Percentiles rank a stretch among this genome's conserved stretches.
phyloP scores from a whole-genome alignment of 2,329 filamentous ascomycete genomes.

The Sporothrix phasma region DNA sequence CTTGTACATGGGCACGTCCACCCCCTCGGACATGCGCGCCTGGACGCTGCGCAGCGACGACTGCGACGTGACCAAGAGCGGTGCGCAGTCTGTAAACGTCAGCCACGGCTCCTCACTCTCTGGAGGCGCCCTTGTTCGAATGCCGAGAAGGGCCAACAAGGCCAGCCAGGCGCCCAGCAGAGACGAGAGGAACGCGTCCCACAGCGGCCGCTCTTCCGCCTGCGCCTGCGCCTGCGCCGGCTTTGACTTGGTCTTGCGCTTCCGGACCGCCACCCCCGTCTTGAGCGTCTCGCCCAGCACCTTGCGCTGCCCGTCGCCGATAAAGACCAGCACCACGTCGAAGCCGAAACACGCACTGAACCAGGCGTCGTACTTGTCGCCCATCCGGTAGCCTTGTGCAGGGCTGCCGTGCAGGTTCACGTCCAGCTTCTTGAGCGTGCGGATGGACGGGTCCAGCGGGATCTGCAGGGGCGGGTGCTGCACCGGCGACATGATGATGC shows the following conservation, averaged over 20 bases:
- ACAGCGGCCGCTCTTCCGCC: not conserved
- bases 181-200: not conserved
- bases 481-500: slow-evolving; percentile 8
- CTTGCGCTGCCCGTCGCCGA: slow-evolving; percentile 49
- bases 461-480: slow-evolving; percentile 26
- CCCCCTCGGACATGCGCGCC: slow-evolving; percentile 38
- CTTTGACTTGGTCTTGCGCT: not conserved
- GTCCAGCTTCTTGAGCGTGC: slow-evolving; percentile 36
- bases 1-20: slow-evolving; percentile 51
- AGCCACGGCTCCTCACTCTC: slow-evolving; percentile 14
- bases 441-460: slow-evolving; percentile 44
- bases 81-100: slow-evolving; percentile 49
- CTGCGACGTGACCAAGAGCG: slow-evolving; percentile 62
- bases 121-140: not conserved
- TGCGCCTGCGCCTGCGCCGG: not conserved
- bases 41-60: slow-evolving; percentile 61
- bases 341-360: slow-evolving; percentile 59
- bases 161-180: not conserved
- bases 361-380: slow-evolving; percentile 49
- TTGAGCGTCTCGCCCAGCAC: slow-evolving; percentile 50
- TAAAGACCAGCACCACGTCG: slow-evolving; percentile 50
- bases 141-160: not conserved
- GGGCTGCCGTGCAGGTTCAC: slow-evolving; percentile 51
- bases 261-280: slow-evolving; percentile 19
- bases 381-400: slow-evolving; percentile 54